A percentile compares a stretch with the other conserved stretches of the same genome.
Evolutionary conservation across 1,139 yeast genomes (phyloP).

Genomic region (Wickerhamiella infanticola): DNA sequence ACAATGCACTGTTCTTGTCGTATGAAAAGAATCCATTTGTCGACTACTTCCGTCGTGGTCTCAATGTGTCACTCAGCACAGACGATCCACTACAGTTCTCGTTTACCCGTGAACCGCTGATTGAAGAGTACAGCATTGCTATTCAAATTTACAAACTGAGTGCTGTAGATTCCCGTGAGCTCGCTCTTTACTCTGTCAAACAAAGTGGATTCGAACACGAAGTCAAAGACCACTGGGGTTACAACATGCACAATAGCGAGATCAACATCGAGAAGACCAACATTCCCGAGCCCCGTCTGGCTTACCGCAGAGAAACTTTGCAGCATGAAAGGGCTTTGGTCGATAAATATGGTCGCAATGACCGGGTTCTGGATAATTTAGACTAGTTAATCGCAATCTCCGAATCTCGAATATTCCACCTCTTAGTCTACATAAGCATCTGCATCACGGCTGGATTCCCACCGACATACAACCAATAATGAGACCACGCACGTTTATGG

Average conservation of each 20-base stretch:
- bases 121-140: constrained; percentile 94
- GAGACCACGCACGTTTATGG: constrained; percentile 33
- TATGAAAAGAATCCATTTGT: constrained; percentile 92
- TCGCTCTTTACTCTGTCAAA: constrained; percentile 65
- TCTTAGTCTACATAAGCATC: neutral
- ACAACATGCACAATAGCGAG: constrained; percentile 55
- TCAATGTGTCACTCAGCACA: constrained; percentile 81
- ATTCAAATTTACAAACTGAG: constrained; percentile 92
- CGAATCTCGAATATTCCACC: neutral
- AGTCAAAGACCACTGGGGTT: constrained; percentile 89
- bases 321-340: constrained; percentile 62
- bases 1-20: constrained; percentile 87
- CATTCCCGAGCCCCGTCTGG: constrained; percentile 76
- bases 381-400: neutral
- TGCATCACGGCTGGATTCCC: neutral
- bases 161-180: constrained; percentile 91
- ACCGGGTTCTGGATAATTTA: neutral
- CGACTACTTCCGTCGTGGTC: constrained; percentile 76
- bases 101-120: constrained; percentile 92
- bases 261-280: constrained; percentile 77
- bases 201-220: constrained; percentile 87
- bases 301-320: constrained; percentile 69
- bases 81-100: constrained; percentile 94
- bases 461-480: neutral
- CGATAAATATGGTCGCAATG: constrained; percentile 32